phyloP scores from a whole-genome alignment of 306 rosid genomes.

The Arachis stenosperma region DNA sequence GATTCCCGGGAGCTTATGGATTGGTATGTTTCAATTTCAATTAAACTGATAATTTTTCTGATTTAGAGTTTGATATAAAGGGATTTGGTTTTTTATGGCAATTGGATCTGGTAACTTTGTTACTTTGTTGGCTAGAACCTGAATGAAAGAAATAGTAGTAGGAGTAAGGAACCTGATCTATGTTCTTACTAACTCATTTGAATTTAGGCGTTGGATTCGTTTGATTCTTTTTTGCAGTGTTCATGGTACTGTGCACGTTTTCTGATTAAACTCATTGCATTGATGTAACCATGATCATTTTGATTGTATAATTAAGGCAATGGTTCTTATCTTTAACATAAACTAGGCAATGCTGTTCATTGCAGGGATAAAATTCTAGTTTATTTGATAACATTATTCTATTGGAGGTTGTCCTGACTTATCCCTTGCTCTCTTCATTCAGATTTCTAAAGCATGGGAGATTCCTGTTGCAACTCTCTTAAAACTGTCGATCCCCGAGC shows the following conservation, averaged over 20 bases:
- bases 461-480: conserved; percentile 67
- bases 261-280: conserved; percentile 10
- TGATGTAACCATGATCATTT: conserved; percentile 14
- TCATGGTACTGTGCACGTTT: neutral
- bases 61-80: neutral
- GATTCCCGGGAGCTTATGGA: conserved; percentile 47
- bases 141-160: neutral
- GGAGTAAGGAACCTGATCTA: neutral
- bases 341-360: conserved; percentile 4
- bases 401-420: conserved; percentile 36
- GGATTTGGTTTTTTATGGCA: neutral
- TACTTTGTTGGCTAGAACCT: neutral
- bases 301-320: neutral
- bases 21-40: conserved; percentile 52
- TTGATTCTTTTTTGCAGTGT: no score
- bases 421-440: conserved; percentile 29
- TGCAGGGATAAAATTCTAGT: neutral
- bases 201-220: no score
- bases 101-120: neutral
- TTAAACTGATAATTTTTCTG: neutral
- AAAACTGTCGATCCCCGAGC: conserved; percentile 83
- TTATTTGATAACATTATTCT: conserved; percentile 27
- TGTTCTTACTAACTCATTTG: no score
- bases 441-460: conserved; percentile 77
- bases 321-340: conserved; percentile 7